Conservation (phyloP, 2,329 filamentous ascomycete species). For the Claviceps paspali region DNA sequence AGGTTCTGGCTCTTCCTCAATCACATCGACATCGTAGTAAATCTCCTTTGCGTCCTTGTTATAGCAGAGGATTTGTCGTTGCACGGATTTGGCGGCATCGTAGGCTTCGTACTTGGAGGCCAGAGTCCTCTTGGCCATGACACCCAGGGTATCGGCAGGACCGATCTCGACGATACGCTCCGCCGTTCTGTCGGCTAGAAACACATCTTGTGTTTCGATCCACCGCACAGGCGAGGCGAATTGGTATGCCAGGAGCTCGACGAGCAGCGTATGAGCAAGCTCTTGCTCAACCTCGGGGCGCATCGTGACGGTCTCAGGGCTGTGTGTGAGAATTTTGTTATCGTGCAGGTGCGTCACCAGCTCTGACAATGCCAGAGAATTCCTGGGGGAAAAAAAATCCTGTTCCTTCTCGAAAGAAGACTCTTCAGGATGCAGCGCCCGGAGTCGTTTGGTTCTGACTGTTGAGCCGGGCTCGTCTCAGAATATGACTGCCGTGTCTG, state of each 20-base stretch:
- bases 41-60: slow-evolving; percentile 99
- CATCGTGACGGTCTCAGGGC: slow-evolving; percentile 43
- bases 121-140: slow-evolving; percentile 92
- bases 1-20: slow-evolving; percentile 74
- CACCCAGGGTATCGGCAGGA: slow-evolving; percentile 88
- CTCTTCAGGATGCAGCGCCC: neutral
- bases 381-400: neutral
- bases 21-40: slow-evolving; percentile 94
- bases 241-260: slow-evolving; percentile 97
- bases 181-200: slow-evolving; percentile 86
- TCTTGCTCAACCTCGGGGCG: slow-evolving; percentile 98
- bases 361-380: no score
- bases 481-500: neutral
- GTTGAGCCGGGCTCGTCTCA: neutral
- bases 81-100: slow-evolving; percentile 89
- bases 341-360: neutral
- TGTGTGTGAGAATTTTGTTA: neutral
- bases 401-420: neutral
- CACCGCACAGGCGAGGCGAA: slow-evolving; percentile 97
- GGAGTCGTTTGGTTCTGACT: neutral
- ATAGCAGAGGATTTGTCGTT: slow-evolving; percentile 96
- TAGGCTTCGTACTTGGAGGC: slow-evolving; percentile 98
- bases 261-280: slow-evolving; percentile 92
- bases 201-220: slow-evolving; percentile 99
- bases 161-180: slow-evolving; percentile 97